phyloP scores from a whole-genome alignment of 2,329 filamentous ascomycete species.

The Cercospora nicotianae region DNA sequence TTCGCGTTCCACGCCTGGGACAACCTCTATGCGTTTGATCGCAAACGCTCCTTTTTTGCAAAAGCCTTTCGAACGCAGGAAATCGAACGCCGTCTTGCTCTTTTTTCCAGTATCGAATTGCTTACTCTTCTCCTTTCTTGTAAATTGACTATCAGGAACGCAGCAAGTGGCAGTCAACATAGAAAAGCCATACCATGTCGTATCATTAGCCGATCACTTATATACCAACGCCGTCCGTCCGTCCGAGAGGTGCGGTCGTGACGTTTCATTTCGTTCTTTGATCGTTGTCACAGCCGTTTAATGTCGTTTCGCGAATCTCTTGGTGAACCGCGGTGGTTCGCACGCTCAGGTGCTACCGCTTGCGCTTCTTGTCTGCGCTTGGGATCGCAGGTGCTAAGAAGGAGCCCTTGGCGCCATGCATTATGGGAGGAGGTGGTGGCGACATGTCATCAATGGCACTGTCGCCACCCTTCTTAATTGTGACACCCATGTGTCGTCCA shows the following conservation, averaged over 20 bases:
- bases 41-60: not conserved
- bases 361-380: conserved; percentile 67
- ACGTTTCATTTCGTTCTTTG: not conserved
- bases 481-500: conserved; percentile 67
- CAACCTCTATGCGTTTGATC: not conserved
- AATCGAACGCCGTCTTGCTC: not conserved
- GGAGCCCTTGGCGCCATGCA: conserved; percentile 29
- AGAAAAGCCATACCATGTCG: not conserved
- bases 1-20: not conserved
- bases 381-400: conserved; percentile 39
- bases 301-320: not conserved
- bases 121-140: conserved; percentile 1
- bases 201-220: not conserved
- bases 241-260: not conserved
- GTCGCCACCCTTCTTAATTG: conserved; percentile 57
- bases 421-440: conserved; percentile 36
- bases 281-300: not conserved
- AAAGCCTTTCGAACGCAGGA: not conserved
- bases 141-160: not conserved
- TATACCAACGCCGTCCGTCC: not conserved
- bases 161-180: conserved; percentile 6
- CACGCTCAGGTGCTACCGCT: conserved; percentile 15
- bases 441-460: conserved; percentile 15
- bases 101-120: not conserved
- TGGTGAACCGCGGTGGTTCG: not conserved